Base-by-base conservation (phyloP, 2,329 filamentous ascomycete genomes). In the Ophiosphaerella korrae region DNA sequence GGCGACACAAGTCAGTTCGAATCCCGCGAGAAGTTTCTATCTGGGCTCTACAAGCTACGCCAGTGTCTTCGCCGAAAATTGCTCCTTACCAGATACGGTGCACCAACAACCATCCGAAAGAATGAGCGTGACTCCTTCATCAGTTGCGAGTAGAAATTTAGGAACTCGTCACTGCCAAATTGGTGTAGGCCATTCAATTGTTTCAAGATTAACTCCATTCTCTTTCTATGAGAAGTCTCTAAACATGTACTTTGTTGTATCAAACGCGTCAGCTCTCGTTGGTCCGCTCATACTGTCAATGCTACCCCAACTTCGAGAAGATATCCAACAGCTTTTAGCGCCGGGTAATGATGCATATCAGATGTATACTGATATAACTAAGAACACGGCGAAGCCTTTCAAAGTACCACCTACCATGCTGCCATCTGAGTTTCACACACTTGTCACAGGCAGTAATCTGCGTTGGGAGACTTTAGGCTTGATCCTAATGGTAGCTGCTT, bases 1-100 rank as follows among this genome's bases (percentile, higher is more conserved):
- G 41, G 52, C 62, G 26, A 55, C 58, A 9, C 58, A 58, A 44
- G 32, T 44, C n/a, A 51, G 41, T 4, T 57, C 62, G n/a, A 63
- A 70, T 36, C 54, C 68, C 9, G 39, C 54, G 8, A 57, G 67
- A 40, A 63, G 62, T 29, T 73, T 71, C 46, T 72, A 68, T 44
- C 54, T 72, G 13, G 70, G 69, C 1, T 72, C 69, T 7, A 73
- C 70, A 7, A 73, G 70, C 48, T 73, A 73, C 57, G 69, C 70
- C 5, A 64, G 64, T 33, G 67, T 72, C 0, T 72, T 73, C 34
- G 64, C 64, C 2, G 67, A 69, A 45, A 62, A 72, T 26, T 55
- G 55, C 7, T 62, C 68, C 2, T 51, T 73, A 29, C 63, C 66
- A 16, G 62, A 70, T 5, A 63, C 66, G 14, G 48, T 69, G 13